Evolutionary conservation across 2,329 filamentous ascomycete species (phyloP), one percentile per base, ranked within the genome.

Genomic region (Alternaria arborescens): DNA sequence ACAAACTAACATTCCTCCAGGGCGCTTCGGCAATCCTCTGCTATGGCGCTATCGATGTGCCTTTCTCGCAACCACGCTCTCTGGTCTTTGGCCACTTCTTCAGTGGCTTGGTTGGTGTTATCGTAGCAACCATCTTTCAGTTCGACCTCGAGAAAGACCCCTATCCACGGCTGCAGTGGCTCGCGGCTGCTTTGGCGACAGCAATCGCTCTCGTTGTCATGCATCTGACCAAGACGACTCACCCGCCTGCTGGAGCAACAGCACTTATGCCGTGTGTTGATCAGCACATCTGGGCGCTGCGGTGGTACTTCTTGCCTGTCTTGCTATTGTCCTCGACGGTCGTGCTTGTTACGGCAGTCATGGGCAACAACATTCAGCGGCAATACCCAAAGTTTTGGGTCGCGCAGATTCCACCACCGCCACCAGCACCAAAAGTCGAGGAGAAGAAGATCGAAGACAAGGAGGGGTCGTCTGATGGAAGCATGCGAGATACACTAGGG

Each of bases 301-400:
- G 79, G 4, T 83, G 82, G 81, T 77, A 76, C 52, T 82, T 77
- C 51, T 64, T 82, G 1, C 77, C 80, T 0, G 68, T 83, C 4
- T 71, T 82, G 8, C 65, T 82, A 14, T 61, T 84, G 8, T 79
- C 77, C 1, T 79, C 77, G 6, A 56, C 70, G 4, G 66, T 83
- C 10, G 78, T 83, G 65, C 68, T 81, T 2, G 65, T 68, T 1
- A 79, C 78, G 14, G 81, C 81, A 0, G 67, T 79, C 10, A 55
- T 82, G 20, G 69, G 81, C 61, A 83, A 83, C 66, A 83, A 84
- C 43, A 70, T 82, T 14, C 71, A 81, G 44, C 70, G 82, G 34
- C 78, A 79, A 53, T 84, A 81, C 64, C 82, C 82, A 0, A 73
- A 79, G 7, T 83, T 79, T 55, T 83, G 82, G 82, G 81, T 81